These are phyloP conservation scores for Fistulinella prunicolor DNA, from an alignment of 768 basidiomycete genomes.

Conservation along the genomic window DNA sequence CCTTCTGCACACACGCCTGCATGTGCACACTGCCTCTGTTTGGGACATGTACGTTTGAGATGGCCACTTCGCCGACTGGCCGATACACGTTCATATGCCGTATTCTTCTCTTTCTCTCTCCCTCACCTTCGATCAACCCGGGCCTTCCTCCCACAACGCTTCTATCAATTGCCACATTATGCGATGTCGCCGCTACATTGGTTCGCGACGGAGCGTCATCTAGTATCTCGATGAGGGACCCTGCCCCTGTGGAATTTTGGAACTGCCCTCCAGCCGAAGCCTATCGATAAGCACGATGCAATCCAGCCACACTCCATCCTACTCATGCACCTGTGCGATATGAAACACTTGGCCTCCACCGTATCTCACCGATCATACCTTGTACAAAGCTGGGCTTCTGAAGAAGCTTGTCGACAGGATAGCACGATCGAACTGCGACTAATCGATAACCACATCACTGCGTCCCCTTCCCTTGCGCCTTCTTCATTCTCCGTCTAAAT, in stretches of 20 bases:
- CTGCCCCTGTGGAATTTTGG: conserved; percentile 7
- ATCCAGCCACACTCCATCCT: neutral
- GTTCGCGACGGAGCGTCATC: conserved; percentile 2
- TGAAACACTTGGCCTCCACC: neutral
- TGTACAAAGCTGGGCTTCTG: conserved; percentile 5
- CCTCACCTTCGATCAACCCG: conserved; percentile 10
- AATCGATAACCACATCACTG: neutral
- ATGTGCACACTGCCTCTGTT: neutral
- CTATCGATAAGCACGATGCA: conserved; percentile 5
- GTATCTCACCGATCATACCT: conserved; percentile 2
- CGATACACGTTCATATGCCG: conserved; percentile 7
- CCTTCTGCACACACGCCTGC: conserved; percentile 2
- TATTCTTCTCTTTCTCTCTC: neutral
- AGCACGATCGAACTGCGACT: neutral
- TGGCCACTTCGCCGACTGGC: conserved; percentile 6
- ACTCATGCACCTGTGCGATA: neutral
- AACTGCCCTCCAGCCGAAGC: neutral
- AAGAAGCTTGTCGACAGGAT: neutral
- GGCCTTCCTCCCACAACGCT: conserved; percentile 25
- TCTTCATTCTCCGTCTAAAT: conserved; percentile 5
- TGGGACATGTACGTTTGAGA: neutral
- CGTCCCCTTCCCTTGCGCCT: neutral
- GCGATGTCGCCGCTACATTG: conserved; percentile 14
- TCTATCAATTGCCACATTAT: conserved; percentile 18
- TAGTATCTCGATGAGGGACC: conserved; percentile 7